Evolutionary conservation across 2,329 filamentous ascomycete genomes (phyloP), one percentile per base, ranked within the genome.

Genomic region (Fusarium sublunatum): DNA sequence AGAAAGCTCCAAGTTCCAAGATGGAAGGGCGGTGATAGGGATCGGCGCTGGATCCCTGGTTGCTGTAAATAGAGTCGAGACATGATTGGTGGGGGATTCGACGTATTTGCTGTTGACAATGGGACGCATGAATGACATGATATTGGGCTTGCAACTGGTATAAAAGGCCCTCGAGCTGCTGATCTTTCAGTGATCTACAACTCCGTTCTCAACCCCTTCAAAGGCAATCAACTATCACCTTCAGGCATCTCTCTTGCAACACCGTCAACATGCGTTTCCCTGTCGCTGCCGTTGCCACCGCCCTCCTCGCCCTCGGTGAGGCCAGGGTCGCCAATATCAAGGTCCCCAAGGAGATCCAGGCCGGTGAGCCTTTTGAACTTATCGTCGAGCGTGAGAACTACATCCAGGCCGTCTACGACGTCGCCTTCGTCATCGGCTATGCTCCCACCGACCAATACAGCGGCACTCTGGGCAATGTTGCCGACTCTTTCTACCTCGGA

Each of bases 371-470:
- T 25, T 77, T 80, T 68, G 72, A 73, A 22, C 71, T 78, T 61
- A 72, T 74, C 34, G 74, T 83, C 55, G 41, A 74, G 35, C 77
- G 75, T 28, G 71, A 77, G 43, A 74, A 74, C 73, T 82, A 82
- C 73, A 78, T 80, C 69, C 80, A 82, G 70, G 49, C 66, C 50
- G 77, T 81, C 35, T 69, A 75, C 64, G 80, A 83, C 55, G 71
- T 83, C 5, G 74, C 79, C 34, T 74, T 82, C 13, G 79, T 79
- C 32, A 81, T 81, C 58, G 81, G 80, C 19, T 75, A 74, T 61
- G 42, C 58, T 6, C 46, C 67, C 2, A 55, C 41, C 7, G 54
- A 66, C 6, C 72, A 51, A 3, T 76, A 69, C 65, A 66, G 67
- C 0, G 64, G 58, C 11, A 59, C 70, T 1, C 63, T 81, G 1